A percentile compares a stretch with the other conserved stretches of the same genome.
These are phyloP conservation scores for Penicillium capsulatum DNA, from an alignment of 2,329 filamentous ascomycete species.

Conservation along the genomic window DNA sequence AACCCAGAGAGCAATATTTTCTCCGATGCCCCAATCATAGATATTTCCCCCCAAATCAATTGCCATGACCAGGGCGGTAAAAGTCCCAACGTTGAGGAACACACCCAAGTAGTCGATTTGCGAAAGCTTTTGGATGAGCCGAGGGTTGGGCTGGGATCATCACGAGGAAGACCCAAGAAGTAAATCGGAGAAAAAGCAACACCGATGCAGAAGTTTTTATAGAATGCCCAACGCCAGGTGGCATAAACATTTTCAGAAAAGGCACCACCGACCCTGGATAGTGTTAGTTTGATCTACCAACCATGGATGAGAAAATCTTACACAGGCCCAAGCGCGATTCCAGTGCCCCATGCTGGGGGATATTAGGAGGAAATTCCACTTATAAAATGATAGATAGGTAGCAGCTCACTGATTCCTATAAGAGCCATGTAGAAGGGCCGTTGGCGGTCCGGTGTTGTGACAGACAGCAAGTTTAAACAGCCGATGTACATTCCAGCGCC, in stretches of 20 bases:
- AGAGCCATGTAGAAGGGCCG: conserved; percentile 31
- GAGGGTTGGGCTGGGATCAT: conserved; percentile 20
- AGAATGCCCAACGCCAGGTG: conserved; percentile 45
- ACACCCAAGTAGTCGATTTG: conserved; percentile 48
- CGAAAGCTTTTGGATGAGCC: conserved; percentile 21
- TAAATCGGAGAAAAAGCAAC: conserved; percentile 44
- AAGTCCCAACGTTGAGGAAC: conserved; percentile 43
- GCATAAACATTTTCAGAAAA: conserved; percentile 24
- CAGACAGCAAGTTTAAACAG: conserved; percentile 24
- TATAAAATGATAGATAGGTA: not conserved
- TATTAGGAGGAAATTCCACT: too few species aligned
- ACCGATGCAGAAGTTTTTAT: conserved; percentile 54
- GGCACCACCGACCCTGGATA: conserved; percentile 33
- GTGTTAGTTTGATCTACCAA: not conserved
- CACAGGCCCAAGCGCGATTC: conserved; percentile 35
- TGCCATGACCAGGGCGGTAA: conserved; percentile 45
- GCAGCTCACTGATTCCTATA: conserved; percentile 26
- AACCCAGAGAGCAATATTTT: conserved; percentile 46
- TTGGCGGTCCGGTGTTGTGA: conserved; percentile 17
- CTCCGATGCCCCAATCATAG: conserved; percentile 47
- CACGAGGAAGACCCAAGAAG: conserved; percentile 42
- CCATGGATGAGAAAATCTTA: conserved; percentile 1
- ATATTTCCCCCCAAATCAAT: conserved; percentile 50
- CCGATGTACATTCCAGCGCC: conserved; percentile 34
- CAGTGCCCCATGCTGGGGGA: conserved; percentile 14